These are phyloP conservation scores for Podospora pseudopauciseta DNA, from an alignment of 495 filamentous ascomycete species.

Conservation along the genomic window DNA sequence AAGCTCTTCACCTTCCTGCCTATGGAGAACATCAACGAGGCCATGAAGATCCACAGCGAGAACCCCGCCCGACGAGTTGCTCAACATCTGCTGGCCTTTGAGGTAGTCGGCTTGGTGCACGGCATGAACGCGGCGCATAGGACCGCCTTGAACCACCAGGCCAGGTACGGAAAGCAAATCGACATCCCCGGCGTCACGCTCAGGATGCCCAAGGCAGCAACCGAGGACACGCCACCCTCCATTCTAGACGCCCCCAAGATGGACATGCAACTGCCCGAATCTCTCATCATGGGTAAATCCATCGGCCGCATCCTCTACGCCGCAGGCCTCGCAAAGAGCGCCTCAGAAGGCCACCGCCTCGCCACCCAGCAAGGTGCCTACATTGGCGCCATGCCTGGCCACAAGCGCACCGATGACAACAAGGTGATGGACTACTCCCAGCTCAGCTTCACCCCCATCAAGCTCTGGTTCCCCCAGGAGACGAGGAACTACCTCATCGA, in stretches of 20 bases:
- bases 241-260: constrained; percentile 47
- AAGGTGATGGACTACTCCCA: constrained; percentile 49
- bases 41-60: constrained; percentile 62
- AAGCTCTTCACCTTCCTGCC: constrained; percentile 91
- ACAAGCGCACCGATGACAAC: background rate
- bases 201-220: constrained; percentile 6
- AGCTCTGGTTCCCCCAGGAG: constrained; percentile 53
- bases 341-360: constrained; percentile 63
- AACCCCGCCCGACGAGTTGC: constrained; percentile 69
- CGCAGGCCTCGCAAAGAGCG: constrained; percentile 62
- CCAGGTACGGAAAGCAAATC: constrained; percentile 45
- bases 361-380: constrained; percentile 58
- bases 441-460: constrained; percentile 61
- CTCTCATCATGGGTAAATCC: constrained; percentile 57
- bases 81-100: constrained; percentile 75
- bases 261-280: constrained; percentile 62
- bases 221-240: constrained; percentile 35
- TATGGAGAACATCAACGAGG: constrained; percentile 53
- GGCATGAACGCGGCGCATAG: constrained; percentile 56
- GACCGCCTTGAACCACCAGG: constrained; percentile 55
- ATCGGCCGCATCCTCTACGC: constrained; percentile 64
- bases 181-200: background rate
- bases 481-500: constrained; percentile 61
- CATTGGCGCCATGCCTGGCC: constrained; percentile 59
- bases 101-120: constrained; percentile 77